Evolutionary conservation across 192 early-diverging fungal species (phyloP).

Genomic region (Coemansia asiatica): DNA sequence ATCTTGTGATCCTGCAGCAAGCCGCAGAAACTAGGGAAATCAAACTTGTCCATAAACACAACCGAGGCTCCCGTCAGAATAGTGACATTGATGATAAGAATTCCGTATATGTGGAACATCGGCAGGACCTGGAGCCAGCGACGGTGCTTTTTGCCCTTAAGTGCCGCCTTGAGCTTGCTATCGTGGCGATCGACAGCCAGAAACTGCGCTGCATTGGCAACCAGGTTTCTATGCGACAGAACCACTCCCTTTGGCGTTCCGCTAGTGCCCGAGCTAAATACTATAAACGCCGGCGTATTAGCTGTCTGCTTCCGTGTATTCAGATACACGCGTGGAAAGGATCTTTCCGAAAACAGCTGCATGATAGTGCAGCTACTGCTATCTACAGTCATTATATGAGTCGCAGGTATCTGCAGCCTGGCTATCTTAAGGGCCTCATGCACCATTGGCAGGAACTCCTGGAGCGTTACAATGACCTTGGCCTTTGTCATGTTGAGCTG

Average conservation of each 20-base stretch:
- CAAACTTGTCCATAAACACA: slow-evolving; percentile 79
- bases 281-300: slow-evolving; percentile 44
- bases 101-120: slow-evolving; percentile 74
- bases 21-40: slow-evolving; percentile 61
- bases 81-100: slow-evolving; percentile 54
- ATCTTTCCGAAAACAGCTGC: slow-evolving; percentile 15
- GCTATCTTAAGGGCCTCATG: slow-evolving; percentile 42
- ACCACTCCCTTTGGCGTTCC: slow-evolving; percentile 81
- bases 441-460: slow-evolving; percentile 21
- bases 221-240: slow-evolving; percentile 78
- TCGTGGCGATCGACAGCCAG: slow-evolving; percentile 45
- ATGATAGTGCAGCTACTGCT: slow-evolving; percentile 10
- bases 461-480: slow-evolving; percentile 62
- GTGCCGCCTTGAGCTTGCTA: slow-evolving; percentile 15
- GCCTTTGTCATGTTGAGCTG: slow-evolving; percentile 76
- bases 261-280: slow-evolving; percentile 53
- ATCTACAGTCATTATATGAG: slow-evolving; percentile 35
- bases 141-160: slow-evolving; percentile 18
- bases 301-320: slow-evolving; percentile 15
- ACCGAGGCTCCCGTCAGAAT: slow-evolving; percentile 57
- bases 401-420: slow-evolving; percentile 37
- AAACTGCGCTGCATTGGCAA: slow-evolving; percentile 70
- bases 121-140: slow-evolving; percentile 59
- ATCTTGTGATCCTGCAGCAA: slow-evolving; percentile 72
- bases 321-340: slow-evolving; percentile 43